A percentile compares a stretch with the other conserved stretches of the same genome.
Conservation (phyloP, 1,284 basidiomycete species). For the Apiotrichum montevideense region DNA sequence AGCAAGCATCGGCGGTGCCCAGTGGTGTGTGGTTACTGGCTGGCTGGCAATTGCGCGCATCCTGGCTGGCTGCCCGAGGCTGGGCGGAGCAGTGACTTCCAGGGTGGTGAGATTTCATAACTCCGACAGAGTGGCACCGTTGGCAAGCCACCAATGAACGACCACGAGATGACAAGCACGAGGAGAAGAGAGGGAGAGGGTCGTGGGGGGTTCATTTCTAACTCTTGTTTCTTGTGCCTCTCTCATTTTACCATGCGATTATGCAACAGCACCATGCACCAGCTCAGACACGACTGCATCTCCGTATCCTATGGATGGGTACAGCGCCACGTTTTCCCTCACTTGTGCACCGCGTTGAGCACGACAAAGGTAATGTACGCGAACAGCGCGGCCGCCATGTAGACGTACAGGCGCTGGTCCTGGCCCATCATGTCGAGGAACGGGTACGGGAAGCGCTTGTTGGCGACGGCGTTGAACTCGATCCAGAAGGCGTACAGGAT, state of each 20-base stretch:
- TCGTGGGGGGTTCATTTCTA: neutral
- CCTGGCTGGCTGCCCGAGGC: too few relatives aligned
- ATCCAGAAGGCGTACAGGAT: conserved; percentile 60
- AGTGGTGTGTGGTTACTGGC: neutral
- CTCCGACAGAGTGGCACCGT: conserved; percentile 1
- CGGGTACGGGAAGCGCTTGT: conserved; percentile 68
- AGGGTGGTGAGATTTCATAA: neutral
- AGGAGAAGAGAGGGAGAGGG: too few relatives aligned
- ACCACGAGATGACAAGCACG: too few relatives aligned
- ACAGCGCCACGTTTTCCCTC: neutral
- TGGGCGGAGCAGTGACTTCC: too few relatives aligned
- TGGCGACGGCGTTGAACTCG: conserved; percentile 60
- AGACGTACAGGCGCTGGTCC: conserved; percentile 57
- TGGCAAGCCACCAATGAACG: neutral
- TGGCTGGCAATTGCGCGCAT: neutral
- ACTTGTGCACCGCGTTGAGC: conserved; percentile 41
- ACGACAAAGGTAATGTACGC: conserved; percentile 59
- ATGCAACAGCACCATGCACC: too few relatives aligned
- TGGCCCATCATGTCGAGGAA: conserved; percentile 62
- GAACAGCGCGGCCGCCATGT: conserved; percentile 53
- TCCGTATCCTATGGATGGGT: too few relatives aligned
- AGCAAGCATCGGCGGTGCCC: neutral
- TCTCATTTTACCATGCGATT: too few relatives aligned
- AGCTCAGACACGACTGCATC: too few relatives aligned
- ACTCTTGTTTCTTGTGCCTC: too few relatives aligned